A percentile compares a stretch with the other conserved stretches of the same genome.
Conservation (phyloP, 345 rosid species). For the Acer yangbiense region DNA sequence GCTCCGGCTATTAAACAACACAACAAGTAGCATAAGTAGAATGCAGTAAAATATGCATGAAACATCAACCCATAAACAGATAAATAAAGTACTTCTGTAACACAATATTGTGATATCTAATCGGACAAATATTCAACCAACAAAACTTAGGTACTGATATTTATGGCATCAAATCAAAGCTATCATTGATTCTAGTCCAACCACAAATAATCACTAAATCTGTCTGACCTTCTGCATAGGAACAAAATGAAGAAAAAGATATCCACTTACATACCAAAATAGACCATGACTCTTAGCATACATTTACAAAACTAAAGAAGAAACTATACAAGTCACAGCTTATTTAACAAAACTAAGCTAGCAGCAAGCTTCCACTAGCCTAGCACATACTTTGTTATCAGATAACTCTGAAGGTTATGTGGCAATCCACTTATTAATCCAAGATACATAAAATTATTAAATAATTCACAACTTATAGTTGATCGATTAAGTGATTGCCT, state of each 20-base stretch:
- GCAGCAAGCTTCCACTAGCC: neutral
- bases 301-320: neutral
- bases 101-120: neutral
- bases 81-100: neutral
- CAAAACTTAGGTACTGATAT: neutral
- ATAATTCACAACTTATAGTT: neutral
- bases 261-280: neutral
- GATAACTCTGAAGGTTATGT: neutral
- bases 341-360: neutral
- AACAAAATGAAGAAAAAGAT: neutral
- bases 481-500: neutral
- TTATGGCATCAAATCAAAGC: neutral
- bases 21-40: neutral
- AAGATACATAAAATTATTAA: neutral
- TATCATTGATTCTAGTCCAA: neutral
- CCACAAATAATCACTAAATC: neutral
- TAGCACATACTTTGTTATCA: neutral
- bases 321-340: neutral
- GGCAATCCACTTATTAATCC: neutral
- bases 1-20: conserved; percentile 50
- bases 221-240: neutral
- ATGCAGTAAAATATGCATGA: neutral
- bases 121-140: neutral
- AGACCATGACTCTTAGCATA: neutral
- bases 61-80: conserved; percentile 3